Base-by-base conservation (phyloP, 768 basidiomycete genomes). In the Termitomyces sp. region DNA sequence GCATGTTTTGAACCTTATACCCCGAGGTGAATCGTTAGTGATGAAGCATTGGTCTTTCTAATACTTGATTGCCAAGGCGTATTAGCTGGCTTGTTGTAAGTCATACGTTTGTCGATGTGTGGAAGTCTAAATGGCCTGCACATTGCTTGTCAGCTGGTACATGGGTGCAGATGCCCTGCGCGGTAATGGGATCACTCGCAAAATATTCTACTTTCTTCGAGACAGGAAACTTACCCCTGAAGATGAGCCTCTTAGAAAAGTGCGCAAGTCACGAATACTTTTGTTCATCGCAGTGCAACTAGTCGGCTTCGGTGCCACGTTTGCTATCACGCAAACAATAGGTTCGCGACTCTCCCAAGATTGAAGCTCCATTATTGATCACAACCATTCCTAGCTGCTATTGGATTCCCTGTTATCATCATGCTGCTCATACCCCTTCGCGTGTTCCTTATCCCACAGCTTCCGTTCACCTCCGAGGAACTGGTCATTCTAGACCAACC, bases 391-490 rank as follows among this genome's bases (percentile, higher is more conserved):
- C 16, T 49, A 87, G 94, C 90, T 41, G 93, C 92, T 4, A 93
- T 96, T 57, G 92, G 88, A 0, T 97, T 97, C 69, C 93, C 95
- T 0, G 79, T 96, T 50, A 83, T 97, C 64, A 95, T 96, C 65
- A 82, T 91, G 68, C 70, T 92, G 38, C 79, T 97, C 14, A 77
- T 96, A 23, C 95, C 95, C 0, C 59, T 95, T 12, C 81, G 95
- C 46, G 78, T 83, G 25, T 74, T 78, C 56, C 62, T 90, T n/a
- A 77, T 96, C 14, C 92, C 95, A 0, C 77, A 76, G 19, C 71
- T 95, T 42, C 80, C 87, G 0, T 95, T 97, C 68, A 87, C 87
- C 0, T 65, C 69, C 3, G 89, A 89, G 59, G 95, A 97, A 66
- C 73, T 98, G 38, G 77, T 76, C 2, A 87, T 94, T 21, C 78